phyloP scores from a whole-genome alignment of 441 rosid genomes.

The Erodium texanum region DNA sequence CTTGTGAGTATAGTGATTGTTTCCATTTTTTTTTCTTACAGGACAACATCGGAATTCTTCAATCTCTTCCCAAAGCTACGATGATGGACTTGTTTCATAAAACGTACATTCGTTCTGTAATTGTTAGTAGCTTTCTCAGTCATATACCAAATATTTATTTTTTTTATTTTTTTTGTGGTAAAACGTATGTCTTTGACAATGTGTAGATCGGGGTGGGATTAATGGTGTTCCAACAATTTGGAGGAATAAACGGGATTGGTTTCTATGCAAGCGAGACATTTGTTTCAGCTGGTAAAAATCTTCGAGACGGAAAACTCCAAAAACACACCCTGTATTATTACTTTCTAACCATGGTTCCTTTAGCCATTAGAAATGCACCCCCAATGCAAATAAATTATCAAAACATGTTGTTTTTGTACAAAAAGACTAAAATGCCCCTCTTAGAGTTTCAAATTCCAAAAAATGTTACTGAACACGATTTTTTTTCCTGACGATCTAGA shows the following conservation, averaged over 20 bases:
- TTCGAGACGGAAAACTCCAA: too few species aligned
- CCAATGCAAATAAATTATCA: too few species aligned
- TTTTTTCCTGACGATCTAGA: too few species aligned
- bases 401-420: too few species aligned
- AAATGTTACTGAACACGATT: too few species aligned
- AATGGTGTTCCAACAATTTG: conserved; percentile 79
- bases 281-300: conserved; percentile 79
- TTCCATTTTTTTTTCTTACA: conserved; percentile 19
- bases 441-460: too few species aligned
- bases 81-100: conserved; percentile 48
- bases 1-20: neutral
- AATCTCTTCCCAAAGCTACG: conserved; percentile 54
- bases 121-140: conserved; percentile 36
- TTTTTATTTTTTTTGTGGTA: too few species aligned
- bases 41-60: conserved; percentile 41
- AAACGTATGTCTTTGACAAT: too few species aligned
- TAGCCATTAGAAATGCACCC: too few species aligned
- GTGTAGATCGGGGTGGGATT: conserved; percentile 71
- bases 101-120: conserved; percentile 52
- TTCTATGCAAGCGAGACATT: conserved; percentile 85
- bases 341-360: too few species aligned
- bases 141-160: neutral
- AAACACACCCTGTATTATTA: too few species aligned
- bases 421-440: too few species aligned
- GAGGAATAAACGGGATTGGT: conserved; percentile 69